Evolutionary conservation across 2,329 filamentous ascomycete genomes (phyloP).

Genomic region (Neonectria coccinea): DNA sequence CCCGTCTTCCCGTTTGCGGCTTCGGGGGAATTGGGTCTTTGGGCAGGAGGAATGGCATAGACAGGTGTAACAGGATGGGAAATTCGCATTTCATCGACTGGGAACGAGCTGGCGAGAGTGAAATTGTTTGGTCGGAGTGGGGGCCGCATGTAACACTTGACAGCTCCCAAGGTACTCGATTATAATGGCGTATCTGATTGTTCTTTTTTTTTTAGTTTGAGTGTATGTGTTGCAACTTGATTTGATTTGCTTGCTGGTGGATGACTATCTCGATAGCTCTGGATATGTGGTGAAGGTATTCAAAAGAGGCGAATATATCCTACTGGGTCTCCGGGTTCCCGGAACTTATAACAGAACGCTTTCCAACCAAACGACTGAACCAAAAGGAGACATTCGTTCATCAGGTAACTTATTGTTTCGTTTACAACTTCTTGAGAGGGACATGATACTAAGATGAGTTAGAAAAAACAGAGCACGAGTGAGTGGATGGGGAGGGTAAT

Average conservation of each 20-base stretch:
- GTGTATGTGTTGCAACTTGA: background rate
- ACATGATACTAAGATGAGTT: conserved; percentile 46
- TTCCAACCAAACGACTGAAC: background rate
- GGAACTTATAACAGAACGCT: too few relatives aligned
- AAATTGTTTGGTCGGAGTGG: conserved; percentile 39
- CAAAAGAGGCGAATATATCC: background rate
- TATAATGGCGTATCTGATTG: conserved; percentile 43
- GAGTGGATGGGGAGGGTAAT: background rate
- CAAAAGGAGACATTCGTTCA: background rate
- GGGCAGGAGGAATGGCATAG: conserved; percentile 42
- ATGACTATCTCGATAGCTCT: background rate
- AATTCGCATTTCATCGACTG: conserved; percentile 44
- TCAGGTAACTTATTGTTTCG: background rate
- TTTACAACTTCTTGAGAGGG: conserved; percentile 36
- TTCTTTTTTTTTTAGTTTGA: conserved; percentile 33
- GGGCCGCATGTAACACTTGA: conserved; percentile 35
- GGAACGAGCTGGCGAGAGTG: conserved; percentile 44
- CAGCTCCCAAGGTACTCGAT: conserved; percentile 39
- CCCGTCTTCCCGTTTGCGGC: conserved; percentile 11
- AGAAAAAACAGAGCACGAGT: background rate
- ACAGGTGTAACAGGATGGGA: conserved; percentile 48
- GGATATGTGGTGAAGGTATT: background rate
- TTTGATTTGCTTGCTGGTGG: background rate
- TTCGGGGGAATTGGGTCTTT: conserved; percentile 32
- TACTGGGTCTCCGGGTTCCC: background rate